These are phyloP conservation scores for Pleochaeta shiraiana DNA, from an alignment of 2,329 filamentous ascomycete species.

Conservation along the genomic window DNA sequence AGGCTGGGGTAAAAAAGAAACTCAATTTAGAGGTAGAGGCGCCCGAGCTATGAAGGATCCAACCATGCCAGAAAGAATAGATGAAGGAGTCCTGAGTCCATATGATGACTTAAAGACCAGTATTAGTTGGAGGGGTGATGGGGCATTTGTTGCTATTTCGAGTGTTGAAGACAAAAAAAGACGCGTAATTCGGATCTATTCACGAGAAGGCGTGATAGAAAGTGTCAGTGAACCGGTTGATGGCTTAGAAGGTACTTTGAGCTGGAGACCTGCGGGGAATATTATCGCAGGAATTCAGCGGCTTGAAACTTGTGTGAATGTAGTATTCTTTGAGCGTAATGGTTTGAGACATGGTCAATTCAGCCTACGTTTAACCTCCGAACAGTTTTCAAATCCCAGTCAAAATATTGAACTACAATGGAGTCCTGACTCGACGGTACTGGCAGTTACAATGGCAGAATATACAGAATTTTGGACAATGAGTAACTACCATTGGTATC, in stretches of 20 bases:
- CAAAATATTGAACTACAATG: slow-evolving; percentile 48
- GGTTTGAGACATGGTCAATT: slow-evolving; percentile 95
- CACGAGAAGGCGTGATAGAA: slow-evolving; percentile 72
- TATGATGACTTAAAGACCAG: slow-evolving; percentile 49
- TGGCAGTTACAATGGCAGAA: slow-evolving; percentile 57
- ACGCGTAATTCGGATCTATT: slow-evolving; percentile 74
- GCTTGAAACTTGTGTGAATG: slow-evolving; percentile 43
- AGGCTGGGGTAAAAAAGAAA: slow-evolving; percentile 96
- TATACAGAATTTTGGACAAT: slow-evolving; percentile 88
- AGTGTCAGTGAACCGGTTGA: slow-evolving; percentile 92
- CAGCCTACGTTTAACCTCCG: slow-evolving; percentile 43
- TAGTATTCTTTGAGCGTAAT: slow-evolving; percentile 93
- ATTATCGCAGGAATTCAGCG: slow-evolving; percentile 73
- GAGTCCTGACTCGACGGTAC: slow-evolving; percentile 81
- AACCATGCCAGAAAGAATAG: slow-evolving; percentile 81
- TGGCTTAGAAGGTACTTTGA: slow-evolving; percentile 65
- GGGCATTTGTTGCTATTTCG: slow-evolving; percentile 74
- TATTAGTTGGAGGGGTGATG: slow-evolving; percentile 90
- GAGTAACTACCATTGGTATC: slow-evolving; percentile 95
- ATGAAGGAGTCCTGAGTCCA: slow-evolving; percentile 54
- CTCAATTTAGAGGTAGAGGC: slow-evolving; percentile 85
- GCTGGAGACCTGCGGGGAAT: slow-evolving; percentile 83
- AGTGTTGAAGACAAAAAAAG: slow-evolving; percentile 45
- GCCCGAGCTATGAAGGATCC: slow-evolving; percentile 76
- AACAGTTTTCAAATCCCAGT: slow-evolving; percentile 31